A percentile compares a stretch with the other conserved stretches of the same genome.
Evolutionary conservation across 2,329 filamentous ascomycete species (phyloP).

Genomic region (Phialophora chinensis): DNA sequence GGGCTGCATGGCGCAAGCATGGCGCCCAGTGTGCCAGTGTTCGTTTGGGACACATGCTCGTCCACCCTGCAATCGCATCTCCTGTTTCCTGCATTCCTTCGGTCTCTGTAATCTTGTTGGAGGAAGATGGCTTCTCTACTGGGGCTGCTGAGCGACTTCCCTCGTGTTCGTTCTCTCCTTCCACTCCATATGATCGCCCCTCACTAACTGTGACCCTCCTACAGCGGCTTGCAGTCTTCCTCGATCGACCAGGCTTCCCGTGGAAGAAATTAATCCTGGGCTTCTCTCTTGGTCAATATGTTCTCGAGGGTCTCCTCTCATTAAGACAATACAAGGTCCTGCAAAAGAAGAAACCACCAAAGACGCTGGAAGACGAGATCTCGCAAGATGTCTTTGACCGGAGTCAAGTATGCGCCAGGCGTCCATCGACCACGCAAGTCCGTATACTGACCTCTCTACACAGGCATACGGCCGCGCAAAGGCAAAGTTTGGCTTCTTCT

Average conservation of each 20-base stretch:
- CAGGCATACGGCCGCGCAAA: constrained; percentile 93
- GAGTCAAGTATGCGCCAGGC: constrained; percentile 66
- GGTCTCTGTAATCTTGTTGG: background rate
- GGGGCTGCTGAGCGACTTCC: constrained; percentile 38
- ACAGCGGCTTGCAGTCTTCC: constrained; percentile 75
- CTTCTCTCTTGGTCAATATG: constrained; percentile 89
- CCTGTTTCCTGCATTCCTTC: constrained; percentile 5
- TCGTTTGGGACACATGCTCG: constrained; percentile 5
- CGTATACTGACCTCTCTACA: constrained; percentile 1
- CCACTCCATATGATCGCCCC: constrained; percentile 7
- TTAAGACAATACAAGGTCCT: constrained; percentile 88
- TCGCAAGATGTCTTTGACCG: constrained; percentile 91
- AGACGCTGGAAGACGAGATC: constrained; percentile 86
- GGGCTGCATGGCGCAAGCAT: background rate
- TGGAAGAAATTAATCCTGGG: constrained; percentile 97
- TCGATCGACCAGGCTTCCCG: constrained; percentile 91
- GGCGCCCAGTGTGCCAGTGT: background rate
- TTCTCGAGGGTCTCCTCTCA: constrained; percentile 87
- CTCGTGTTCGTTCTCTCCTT: constrained; percentile 33
- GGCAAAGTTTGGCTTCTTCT: constrained; percentile 83
- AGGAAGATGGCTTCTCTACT: constrained; percentile 39
- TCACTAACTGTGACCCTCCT: constrained; percentile 13
- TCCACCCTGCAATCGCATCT: constrained; percentile 12
- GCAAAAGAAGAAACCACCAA: constrained; percentile 77
- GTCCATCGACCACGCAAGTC: background rate